Percentiles rank a stretch among this genome's conserved stretches.
Evolutionary conservation across 192 early-diverging fungal genomes (phyloP).

Genomic region (Coemansia sp.): DNA sequence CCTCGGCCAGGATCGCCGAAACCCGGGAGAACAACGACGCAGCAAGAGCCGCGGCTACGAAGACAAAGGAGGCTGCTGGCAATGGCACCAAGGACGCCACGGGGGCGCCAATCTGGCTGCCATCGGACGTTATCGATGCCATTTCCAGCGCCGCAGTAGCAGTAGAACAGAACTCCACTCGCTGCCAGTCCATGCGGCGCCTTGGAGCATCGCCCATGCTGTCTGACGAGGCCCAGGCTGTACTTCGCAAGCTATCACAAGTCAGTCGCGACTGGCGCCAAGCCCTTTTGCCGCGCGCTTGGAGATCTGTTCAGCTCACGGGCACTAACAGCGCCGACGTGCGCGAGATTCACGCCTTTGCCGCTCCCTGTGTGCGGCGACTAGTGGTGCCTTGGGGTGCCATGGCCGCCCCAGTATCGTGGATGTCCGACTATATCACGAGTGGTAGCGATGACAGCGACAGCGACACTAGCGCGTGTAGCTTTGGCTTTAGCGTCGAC

Average conservation of each 20-base stretch:
- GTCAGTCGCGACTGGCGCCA: constrained; percentile 26
- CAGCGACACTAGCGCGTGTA: neutral
- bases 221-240: constrained; percentile 9
- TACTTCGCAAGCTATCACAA: constrained; percentile 22
- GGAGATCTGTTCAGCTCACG: constrained; percentile 22
- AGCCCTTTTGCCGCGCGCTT: constrained; percentile 20
- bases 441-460: neutral
- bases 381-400: constrained; percentile 40
- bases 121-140: constrained; percentile 35
- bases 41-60: neutral
- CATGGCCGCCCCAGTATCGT: constrained; percentile 31
- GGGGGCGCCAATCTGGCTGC: constrained; percentile 19
- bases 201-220: constrained; percentile 14
- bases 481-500: constrained; percentile 13
- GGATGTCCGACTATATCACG: neutral
- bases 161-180: neutral
- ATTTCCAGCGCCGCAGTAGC: constrained; percentile 17
- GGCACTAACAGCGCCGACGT: constrained; percentile 7
- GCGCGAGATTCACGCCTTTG: constrained; percentile 19
- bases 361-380: constrained; percentile 8
- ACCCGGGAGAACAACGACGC: neutral
- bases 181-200: constrained; percentile 13
- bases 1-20: neutral
- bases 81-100: neutral
- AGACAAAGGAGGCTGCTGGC: neutral